Base-by-base conservation (phyloP, 1,284 basidiomycete genomes). In the Malassezia caprae region DNA sequence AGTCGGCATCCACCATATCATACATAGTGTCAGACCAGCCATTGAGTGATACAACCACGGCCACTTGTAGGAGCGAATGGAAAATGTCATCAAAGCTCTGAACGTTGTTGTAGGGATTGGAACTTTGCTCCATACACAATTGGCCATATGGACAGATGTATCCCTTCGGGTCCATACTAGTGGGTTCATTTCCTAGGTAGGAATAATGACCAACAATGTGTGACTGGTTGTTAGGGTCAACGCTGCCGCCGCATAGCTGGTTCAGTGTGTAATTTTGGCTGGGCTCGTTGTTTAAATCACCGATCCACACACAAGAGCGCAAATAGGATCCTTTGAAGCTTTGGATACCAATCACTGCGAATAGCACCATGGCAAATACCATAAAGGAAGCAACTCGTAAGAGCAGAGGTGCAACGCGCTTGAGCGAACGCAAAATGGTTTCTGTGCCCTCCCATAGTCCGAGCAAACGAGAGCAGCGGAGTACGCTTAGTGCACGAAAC, bases 361-460 rank as follows among this genome's bases (percentile, higher is more conserved):
- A 96, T 8, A 96, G 72, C 5, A 85, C 78, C 77, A 90, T 86
- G 0, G 90, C 90, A 68, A 96, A 96, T 30, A 90, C 64, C 23
- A 93, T 86, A 71, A 96, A 96, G 73, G 88, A 88, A 1, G 88
- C 81, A 6, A 96, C 91, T 61, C 85, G 87, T 17, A 88, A 82
- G 17, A 98, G 80, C 19, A 96, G 78, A 0, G 91, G 90, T 15
- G 85, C 82, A 0, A 93, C 90, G 0, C 83, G 84, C 77, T 98
- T 98, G 59, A 98, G 79, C 10, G 88, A 91, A 56, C 84, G 85
- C 79, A 96, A 84, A 69, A 98, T 96, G 0, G 90, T 96, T 83
- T 65, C 62, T n/a, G 93, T 96, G 76, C 93, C 93, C 59, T 83
- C 84, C 1, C 91, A 96, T 48, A 96, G 83, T 2, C 89, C 83